Evolutionary conservation across 1,284 basidiomycete genomes (phyloP).

Genomic region (Flammula alnicola): DNA sequence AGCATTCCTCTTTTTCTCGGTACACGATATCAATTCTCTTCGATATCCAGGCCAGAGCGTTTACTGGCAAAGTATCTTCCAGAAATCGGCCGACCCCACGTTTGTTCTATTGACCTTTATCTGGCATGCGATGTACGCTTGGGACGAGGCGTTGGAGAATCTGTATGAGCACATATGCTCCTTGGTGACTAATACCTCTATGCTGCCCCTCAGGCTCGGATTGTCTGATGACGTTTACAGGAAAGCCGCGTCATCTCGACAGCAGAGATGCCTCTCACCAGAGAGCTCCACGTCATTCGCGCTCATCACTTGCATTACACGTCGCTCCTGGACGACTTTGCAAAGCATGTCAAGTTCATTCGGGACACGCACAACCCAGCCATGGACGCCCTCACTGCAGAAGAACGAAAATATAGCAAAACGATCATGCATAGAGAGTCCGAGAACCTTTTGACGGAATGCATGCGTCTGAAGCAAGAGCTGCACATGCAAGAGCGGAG

Average conservation of each 20-base stretch:
- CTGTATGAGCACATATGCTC: slow-evolving; percentile 51
- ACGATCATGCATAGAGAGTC: slow-evolving; percentile 48
- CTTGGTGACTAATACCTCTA: slow-evolving; percentile 38
- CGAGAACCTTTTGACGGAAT: slow-evolving; percentile 46
- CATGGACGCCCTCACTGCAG: slow-evolving; percentile 32
- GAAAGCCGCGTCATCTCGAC: slow-evolving; percentile 44
- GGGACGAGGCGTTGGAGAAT: slow-evolving; percentile 59
- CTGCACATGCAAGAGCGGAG: slow-evolving; percentile 51
- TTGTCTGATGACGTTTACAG: too few species aligned
- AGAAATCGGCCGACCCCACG: slow-evolving; percentile 51
- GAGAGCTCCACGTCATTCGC: slow-evolving; percentile 46
- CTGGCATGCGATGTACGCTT: slow-evolving; percentile 63
- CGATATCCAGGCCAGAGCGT: slow-evolving; percentile 50
- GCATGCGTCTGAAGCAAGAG: slow-evolving; percentile 47
- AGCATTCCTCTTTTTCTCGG: not conserved
- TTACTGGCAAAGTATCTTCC: slow-evolving; percentile 59
- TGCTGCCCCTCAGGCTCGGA: too few species aligned
- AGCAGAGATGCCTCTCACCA: slow-evolving; percentile 39
- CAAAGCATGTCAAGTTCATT: slow-evolving; percentile 46
- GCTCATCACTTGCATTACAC: slow-evolving; percentile 50
- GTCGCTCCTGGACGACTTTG: slow-evolving; percentile 47
- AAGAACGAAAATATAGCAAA: slow-evolving; percentile 21
- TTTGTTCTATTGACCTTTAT: slow-evolving; percentile 55
- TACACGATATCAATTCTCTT: not conserved
- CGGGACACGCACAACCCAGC: slow-evolving; percentile 48